Evolutionary conservation across 2,329 filamentous ascomycete species (phyloP), one percentile per base, ranked within the genome.

Genomic region (Cytospora leucostoma): DNA sequence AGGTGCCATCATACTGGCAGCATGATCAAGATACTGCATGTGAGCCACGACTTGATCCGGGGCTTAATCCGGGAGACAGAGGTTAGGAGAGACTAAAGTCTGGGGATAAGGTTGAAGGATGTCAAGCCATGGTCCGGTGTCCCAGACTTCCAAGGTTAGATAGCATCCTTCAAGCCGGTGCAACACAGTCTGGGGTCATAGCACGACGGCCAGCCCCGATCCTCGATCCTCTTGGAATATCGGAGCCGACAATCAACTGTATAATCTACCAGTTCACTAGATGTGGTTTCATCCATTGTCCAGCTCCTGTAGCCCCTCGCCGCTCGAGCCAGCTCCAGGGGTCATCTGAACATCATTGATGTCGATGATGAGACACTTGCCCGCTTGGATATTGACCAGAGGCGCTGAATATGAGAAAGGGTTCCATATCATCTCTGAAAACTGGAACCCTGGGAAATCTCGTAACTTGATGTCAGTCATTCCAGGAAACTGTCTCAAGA

Each of bases 91-190:
- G n/a, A 35, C 27, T n/a, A 35, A 21, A 27, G 21, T 13, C 21
- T 6, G 11, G 32, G 58, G 35, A 52, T 50, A 55, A 47, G 37
- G 51, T 50, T 27, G 58, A 54, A 33, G 51, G 58, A 53, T 54
- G 27, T 49, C 58, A 34, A 35, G 35, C 53, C 27, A 35, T 34
- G 21, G 27, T 53, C 50, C 37, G 58, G 50, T 50, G 19, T 47
- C 58, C 27, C 40, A 19, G 27, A 27, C 27, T 27, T 27, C 27
- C 27, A 27, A 47, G 40, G 11, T 32, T 37, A 21, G 1, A 15
- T 19, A 15, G 50, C 38, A 47, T 49, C 50, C 38, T 47, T 12
- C 32, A 27, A 32, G 49, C 17, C 0, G 35, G 32, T 33, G 50
- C 58, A 60, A 60, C 34, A 35, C 40, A n/a, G 4, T 6, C 3